These are phyloP conservation scores for Physcomitrium patens DNA, from an alignment of 225 moss, liverwort and hornwort genomes.

Conservation along the genomic window DNA sequence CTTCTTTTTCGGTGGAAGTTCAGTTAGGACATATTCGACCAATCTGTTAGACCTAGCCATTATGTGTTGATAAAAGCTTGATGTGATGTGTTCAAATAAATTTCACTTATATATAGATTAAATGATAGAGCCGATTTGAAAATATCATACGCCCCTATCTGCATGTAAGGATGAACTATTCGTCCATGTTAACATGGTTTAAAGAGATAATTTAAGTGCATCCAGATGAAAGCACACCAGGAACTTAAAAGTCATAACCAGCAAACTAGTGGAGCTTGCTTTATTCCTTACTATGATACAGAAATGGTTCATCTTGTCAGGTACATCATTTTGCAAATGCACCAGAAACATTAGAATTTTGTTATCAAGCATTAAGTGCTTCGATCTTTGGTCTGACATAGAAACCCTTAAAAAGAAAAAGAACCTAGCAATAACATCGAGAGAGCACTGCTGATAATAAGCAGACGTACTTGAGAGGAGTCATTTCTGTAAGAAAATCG, in stretches of 20 bases:
- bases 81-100: too few species aligned
- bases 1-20: too few species aligned
- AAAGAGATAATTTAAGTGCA: too few species aligned
- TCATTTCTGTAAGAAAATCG: constrained; percentile 20
- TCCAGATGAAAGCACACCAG: not conserved
- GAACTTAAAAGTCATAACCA: not conserved
- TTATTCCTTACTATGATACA: constrained; percentile 26
- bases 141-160: too few species aligned
- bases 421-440: constrained; percentile 7
- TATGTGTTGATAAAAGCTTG: too few species aligned
- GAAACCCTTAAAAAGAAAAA: constrained; percentile 15
- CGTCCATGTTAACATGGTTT: too few species aligned
- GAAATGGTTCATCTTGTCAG: constrained; percentile 13
- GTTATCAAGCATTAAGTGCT: constrained; percentile 20
- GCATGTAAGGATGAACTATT: too few species aligned
- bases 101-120: too few species aligned
- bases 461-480: constrained; percentile 10
- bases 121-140: too few species aligned
- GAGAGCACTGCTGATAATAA: not conserved
- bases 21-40: too few species aligned
- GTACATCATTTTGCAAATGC: constrained; percentile 8
- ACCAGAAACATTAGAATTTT: constrained; percentile 5
- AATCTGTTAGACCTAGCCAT: too few species aligned
- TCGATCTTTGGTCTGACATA: constrained; percentile 15
- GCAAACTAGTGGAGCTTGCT: constrained; percentile 11